Conservation (phyloP, 2,329 filamentous ascomycete genomes). For the Exophiala sp. region DNA sequence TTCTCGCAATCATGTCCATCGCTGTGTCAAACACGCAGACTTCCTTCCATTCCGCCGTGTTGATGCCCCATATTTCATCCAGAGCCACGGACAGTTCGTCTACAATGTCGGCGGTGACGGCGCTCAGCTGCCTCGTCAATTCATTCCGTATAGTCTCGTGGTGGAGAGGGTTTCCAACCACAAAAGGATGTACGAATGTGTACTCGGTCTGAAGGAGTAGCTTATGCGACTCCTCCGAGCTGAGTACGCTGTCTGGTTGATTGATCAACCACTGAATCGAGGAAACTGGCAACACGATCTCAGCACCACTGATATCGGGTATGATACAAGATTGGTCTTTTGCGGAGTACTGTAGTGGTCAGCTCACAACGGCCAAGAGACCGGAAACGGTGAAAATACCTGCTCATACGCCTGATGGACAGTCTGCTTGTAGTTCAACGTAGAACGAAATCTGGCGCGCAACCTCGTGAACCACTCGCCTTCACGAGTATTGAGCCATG, state of each 20-base stretch:
- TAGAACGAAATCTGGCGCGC: constrained; percentile 13
- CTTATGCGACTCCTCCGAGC: constrained; percentile 36
- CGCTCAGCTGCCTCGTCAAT: constrained; percentile 39
- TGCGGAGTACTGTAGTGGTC: constrained; percentile 17
- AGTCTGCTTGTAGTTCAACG: constrained; percentile 13
- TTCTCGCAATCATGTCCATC: constrained; percentile 37
- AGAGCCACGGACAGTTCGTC: constrained; percentile 38
- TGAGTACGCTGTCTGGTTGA: constrained; percentile 41
- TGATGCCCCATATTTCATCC: constrained; percentile 36
- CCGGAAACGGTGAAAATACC: not conserved
- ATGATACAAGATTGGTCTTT: constrained; percentile 16
- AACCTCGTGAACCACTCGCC: constrained; percentile 13
- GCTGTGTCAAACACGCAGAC: constrained; percentile 37
- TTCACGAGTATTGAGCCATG: constrained; percentile 18
- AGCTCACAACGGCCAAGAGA: not conserved
- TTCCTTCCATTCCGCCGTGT: constrained; percentile 38
- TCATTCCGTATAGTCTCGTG: constrained; percentile 41
- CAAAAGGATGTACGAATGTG: constrained; percentile 34
- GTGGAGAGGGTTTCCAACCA: constrained; percentile 40
- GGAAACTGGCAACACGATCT: constrained; percentile 35
- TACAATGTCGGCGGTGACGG: constrained; percentile 36
- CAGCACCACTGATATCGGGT: constrained; percentile 7
- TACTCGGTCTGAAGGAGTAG: constrained; percentile 40
- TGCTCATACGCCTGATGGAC: constrained; percentile 17
- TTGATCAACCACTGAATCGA: constrained; percentile 42